A percentile compares a stretch with the other conserved stretches of the same genome.
Evolutionary conservation across 1,284 basidiomycete species (phyloP).

Genomic region (Termitomyces sp.): DNA sequence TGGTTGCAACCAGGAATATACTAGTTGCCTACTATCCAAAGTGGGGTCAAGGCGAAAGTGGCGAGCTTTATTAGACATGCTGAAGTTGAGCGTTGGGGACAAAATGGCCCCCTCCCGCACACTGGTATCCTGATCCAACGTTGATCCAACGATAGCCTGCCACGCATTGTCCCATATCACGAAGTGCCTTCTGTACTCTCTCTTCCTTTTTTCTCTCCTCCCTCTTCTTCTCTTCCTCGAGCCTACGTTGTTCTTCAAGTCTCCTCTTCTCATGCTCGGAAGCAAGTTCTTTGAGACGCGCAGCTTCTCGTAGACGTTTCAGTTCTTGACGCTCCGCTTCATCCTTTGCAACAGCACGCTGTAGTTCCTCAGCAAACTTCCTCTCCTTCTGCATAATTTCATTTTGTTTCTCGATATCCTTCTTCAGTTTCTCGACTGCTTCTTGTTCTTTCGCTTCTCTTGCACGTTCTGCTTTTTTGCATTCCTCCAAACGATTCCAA

Average conservation of each 20-base stretch:
- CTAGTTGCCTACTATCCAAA: too few species aligned
- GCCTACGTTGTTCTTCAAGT: conserved; percentile 24
- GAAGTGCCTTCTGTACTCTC: conserved; percentile 40
- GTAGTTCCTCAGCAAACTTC: not conserved
- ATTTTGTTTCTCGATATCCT: not conserved
- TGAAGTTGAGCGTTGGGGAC: not conserved
- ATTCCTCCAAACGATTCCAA: not conserved
- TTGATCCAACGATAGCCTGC: conserved; percentile 52
- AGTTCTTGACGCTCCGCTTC: conserved; percentile 24
- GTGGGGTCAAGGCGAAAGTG: too few species aligned
- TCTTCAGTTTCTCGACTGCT: not conserved
- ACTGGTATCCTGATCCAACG: conserved; percentile 43
- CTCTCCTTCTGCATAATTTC: not conserved
- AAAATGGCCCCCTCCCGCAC: conserved; percentile 28
- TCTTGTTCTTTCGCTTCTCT: not conserved
- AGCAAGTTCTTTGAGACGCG: conserved; percentile 13
- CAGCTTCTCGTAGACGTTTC: conserved; percentile 24
- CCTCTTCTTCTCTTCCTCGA: conserved; percentile 27
- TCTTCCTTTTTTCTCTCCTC: conserved; percentile 28
- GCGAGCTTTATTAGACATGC: not conserved
- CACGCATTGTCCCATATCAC: conserved; percentile 47
- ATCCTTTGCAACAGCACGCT: conserved; percentile 27
- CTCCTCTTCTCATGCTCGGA: conserved; percentile 24
- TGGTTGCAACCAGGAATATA: too few species aligned
- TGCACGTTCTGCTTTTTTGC: not conserved